Base-by-base conservation (phyloP, 305 asterid species). In the Fraxinus latifolia region DNA sequence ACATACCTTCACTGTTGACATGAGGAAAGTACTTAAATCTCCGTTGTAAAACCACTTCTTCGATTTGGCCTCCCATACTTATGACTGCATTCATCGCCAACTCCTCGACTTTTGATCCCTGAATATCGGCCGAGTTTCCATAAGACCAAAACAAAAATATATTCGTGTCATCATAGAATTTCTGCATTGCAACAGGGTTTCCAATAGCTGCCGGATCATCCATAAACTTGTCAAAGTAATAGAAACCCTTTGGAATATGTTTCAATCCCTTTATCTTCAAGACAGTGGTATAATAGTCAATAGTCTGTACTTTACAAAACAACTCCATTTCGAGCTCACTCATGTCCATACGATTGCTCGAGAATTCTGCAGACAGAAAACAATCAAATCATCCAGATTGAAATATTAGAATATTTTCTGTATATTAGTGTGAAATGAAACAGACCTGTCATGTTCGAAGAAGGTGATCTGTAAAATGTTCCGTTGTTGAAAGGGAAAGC, bases 181-280 rank as follows among this genome's bases (percentile, higher is more conserved):
- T 90, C 87, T 93, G 97, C 94, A 93, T 90, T 42, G 97, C 97
- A 42, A 93, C 97, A 27, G 97, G 97, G 73, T 90, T 93, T 47
- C 97, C 97, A 19, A 92, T 83, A 60, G 94, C 67, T 73, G 86
- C 74, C 17, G 97, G 95, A 82, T 92, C 93, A 74, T 89, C 90
- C 91, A 91, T 92, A 76, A 92, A 93, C 81, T 92, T 93, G 79
- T 83, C 89, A 72, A 92, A 93, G 90, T 92, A 92, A 79, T 93
- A 93, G 83, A 93, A 93, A 25, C 97, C 97, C 84, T 86, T 83
- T 76, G 93, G 97, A 77, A 93, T 79, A 47, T 90, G 92, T 78
- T 91, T 93, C 53, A 93, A 83, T 79, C 97, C 92, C 79, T 89
- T 89, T 83, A 93, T 89, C 84, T 89, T 88, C 91, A 93, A 81